Evolutionary conservation across 129 eudicot species (phyloP).

Genomic region (Rutidosis leptorrhynchoides): DNA sequence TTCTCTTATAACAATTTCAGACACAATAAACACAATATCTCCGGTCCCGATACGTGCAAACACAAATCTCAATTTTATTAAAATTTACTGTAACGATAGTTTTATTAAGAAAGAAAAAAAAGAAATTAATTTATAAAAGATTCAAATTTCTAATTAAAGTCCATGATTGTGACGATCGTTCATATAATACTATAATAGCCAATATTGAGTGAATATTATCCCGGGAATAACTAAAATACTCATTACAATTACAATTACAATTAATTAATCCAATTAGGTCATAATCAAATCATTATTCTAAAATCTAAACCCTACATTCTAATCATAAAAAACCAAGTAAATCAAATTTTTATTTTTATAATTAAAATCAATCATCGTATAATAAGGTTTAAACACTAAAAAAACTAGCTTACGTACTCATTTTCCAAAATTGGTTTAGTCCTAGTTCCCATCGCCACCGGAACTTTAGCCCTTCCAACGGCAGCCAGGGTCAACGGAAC

Average conservation of each 20-base stretch:
- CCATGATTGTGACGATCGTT: not conserved
- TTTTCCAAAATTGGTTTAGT: conserved; percentile 71
- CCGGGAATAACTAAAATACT: too few species aligned
- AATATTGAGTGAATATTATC: not conserved
- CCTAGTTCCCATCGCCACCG: conserved; percentile 72
- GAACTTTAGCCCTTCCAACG: conserved; percentile 60
- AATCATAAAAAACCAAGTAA: not conserved
- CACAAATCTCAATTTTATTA: too few species aligned
- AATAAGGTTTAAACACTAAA: not conserved
- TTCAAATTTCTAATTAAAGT: too few species aligned
- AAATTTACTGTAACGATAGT: too few species aligned
- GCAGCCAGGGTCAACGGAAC: conserved; percentile 49
- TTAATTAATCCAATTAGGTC: not conserved
- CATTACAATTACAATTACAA: too few species aligned
- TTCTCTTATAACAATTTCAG: too few species aligned
- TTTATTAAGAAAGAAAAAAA: too few species aligned
- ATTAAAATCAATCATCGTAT: conserved; percentile 7
- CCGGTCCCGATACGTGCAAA: too few species aligned
- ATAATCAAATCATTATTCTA: too few species aligned
- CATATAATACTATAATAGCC: not conserved
- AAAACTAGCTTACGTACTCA: conserved; percentile 54
- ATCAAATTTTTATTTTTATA: not conserved
- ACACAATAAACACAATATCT: too few species aligned
- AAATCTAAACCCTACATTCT: not conserved
- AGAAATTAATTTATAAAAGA: too few species aligned